Conservation (phyloP, 495 filamentous ascomycete species). For the Aspergillus egyptiacus region DNA sequence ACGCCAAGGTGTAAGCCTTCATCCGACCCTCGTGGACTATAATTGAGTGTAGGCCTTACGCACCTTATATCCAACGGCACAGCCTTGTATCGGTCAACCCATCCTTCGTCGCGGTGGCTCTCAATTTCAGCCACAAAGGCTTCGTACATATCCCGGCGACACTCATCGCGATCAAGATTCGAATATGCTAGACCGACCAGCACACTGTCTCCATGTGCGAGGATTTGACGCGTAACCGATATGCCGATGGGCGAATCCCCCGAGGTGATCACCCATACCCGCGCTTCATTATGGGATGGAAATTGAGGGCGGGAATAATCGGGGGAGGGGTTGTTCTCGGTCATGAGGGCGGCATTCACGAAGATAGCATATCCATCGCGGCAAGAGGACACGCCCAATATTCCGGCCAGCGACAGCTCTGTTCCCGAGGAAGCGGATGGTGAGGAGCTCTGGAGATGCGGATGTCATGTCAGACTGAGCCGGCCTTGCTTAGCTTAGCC, state of each 20-base stretch:
- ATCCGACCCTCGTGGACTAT: neutral
- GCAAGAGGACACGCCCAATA: constrained; percentile 9
- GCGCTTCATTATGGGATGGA: constrained; percentile 52
- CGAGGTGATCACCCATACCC: constrained; percentile 86
- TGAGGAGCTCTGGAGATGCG: neutral
- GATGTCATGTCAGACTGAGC: neutral
- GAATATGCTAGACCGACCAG: constrained; percentile 66
- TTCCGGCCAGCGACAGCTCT: neutral
- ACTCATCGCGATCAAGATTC: constrained; percentile 36
- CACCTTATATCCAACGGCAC: constrained; percentile 49
- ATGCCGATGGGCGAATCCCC: constrained; percentile 74
- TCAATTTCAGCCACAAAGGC: constrained; percentile 64
- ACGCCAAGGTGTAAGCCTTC: constrained; percentile 14
- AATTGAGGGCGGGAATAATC: constrained; percentile 46
- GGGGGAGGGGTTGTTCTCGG: constrained; percentile 32
- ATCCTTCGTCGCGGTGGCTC: constrained; percentile 46
- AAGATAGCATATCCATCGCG: constrained; percentile 30
- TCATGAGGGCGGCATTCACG: constrained; percentile 29
- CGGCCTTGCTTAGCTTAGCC: too few relatives aligned
- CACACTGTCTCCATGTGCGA: constrained; percentile 81
- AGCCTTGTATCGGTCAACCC: constrained; percentile 39
- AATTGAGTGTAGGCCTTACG: constrained; percentile 8
- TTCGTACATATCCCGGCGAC: constrained; percentile 46
- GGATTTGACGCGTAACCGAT: constrained; percentile 63
- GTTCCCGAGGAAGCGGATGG: neutral